Conservation (phyloP, 306 rosid genomes). For the Sicyos edulis region DNA sequence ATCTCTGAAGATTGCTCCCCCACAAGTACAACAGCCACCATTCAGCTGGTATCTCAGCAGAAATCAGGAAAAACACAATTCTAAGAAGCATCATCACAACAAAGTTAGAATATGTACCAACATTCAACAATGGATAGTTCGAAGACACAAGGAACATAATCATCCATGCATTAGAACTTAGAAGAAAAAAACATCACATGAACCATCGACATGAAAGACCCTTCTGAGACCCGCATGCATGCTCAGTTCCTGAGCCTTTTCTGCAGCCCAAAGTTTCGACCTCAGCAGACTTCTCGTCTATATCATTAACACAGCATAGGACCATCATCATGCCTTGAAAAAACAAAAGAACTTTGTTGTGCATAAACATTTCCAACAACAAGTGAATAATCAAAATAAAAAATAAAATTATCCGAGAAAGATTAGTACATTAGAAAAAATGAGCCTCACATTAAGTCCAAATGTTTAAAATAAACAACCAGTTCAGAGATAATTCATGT, state of each 20-base stretch:
- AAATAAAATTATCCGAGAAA: neutral
- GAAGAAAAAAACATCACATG: neutral
- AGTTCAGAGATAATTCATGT: neutral
- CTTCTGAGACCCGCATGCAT: conserved; percentile 34
- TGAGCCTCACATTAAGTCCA: neutral
- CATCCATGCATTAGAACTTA: too few species aligned
- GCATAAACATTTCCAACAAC: neutral
- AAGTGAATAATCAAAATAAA: neutral
- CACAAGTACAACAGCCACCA: conserved; percentile 66
- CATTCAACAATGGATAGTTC: neutral
- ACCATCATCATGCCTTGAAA: conserved; percentile 26
- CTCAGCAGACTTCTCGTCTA: conserved; percentile 27
- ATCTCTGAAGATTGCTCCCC: conserved; percentile 83
- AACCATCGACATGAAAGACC: conserved; percentile 30
- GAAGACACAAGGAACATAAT: neutral
- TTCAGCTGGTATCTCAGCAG: conserved; percentile 25
- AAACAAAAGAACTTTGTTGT: conserved; percentile 42
- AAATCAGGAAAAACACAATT: neutral
- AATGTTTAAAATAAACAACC: neutral
- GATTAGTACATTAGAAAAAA: neutral
- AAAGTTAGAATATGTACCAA: neutral
- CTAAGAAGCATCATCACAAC: neutral
- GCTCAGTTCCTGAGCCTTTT: conserved; percentile 28
- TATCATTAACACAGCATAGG: conserved; percentile 22
- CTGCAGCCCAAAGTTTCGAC: conserved; percentile 23